phyloP scores from a whole-genome alignment of 257 asterid species.

The Striga asiatica region DNA sequence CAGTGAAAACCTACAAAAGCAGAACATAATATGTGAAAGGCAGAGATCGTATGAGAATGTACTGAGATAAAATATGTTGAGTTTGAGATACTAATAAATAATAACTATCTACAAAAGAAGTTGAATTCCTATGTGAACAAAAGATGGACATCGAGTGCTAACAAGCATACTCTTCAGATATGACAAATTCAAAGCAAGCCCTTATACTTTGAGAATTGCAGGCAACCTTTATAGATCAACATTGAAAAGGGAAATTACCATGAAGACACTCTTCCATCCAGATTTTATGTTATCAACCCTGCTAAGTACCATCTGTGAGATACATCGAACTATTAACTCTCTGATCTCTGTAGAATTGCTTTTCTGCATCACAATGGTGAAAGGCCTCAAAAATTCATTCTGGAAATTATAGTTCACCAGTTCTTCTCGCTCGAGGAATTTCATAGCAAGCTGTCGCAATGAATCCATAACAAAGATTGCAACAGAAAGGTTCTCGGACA shows the following conservation, averaged over 20 bases:
- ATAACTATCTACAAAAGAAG: neutral
- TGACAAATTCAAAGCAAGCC: neutral
- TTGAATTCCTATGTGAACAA: neutral
- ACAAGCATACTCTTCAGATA: neutral
- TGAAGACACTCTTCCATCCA: slow-evolving; percentile 99
- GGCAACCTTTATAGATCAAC: neutral
- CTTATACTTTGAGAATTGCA: neutral
- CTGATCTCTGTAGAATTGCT: slow-evolving; percentile 86
- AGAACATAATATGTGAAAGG: neutral
- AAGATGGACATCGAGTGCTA: neutral
- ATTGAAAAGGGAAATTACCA: slow-evolving; percentile 40
- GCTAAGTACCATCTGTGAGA: slow-evolving; percentile 98
- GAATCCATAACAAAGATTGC: slow-evolving; percentile 99
- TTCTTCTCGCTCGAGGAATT: slow-evolving; percentile 95
- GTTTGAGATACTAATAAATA: too few relatives aligned
- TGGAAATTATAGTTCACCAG: slow-evolving; percentile 96
- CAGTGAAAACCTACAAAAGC: slow-evolving; percentile 68
- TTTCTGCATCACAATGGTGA: slow-evolving; percentile 88
- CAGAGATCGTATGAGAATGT: neutral
- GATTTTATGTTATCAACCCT: slow-evolving; percentile 93
- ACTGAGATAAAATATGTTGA: too few relatives aligned
- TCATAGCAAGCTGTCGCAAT: slow-evolving; percentile 94
- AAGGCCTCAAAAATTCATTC: slow-evolving; percentile 92
- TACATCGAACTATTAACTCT: slow-evolving; percentile 92
- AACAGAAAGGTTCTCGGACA: slow-evolving; percentile 94